Evolutionary conservation across 768 basidiomycete species (phyloP), one percentile per base, ranked within the genome.

Genomic region (Mycena chlorophos): DNA sequence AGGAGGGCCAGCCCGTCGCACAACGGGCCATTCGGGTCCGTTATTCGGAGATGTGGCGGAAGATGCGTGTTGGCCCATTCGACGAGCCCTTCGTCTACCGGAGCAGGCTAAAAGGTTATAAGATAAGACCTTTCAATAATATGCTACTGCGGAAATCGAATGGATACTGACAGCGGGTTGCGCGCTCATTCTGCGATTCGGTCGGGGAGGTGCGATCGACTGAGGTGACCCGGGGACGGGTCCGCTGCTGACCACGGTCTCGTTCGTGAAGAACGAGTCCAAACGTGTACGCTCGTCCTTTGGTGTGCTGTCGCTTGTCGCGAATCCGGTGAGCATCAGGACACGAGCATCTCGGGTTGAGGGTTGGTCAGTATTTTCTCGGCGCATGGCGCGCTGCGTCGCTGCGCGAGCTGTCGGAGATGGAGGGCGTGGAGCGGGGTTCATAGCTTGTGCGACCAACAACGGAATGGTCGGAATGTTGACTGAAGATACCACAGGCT

Each of bases 391-490:
- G 39, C 87, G 85, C 69, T 98, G 95, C 0, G 89, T 92, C 1
- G 94, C 93, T 19, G 84, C 92, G 16, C 93, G 86, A 14, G 89
- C 87, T 0, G 84, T 79, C 0, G 97, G 97, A 0, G 94, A 96
- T 1, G 97, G 96, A 0, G 97, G 97, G 13, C 96, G 83, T 6
- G 95, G 95, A 0, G 91, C 89, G 2, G 96, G 95, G 65, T 91
- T 93, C 94, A 98, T 93, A 2, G 94, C 86, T 73, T 98, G 94
- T 0, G 97, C 97, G 13, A 97, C 91, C 22, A 88, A 84, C 38
- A 99, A 79, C 0, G 96, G 93, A 59, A 98, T 98, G 1, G 96
- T 98, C 1, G 94, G 92, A 49, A 98, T 92, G 65, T 97, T 97
- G 75, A 91, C 92, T 2, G 95, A 97, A 3, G 97, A 98, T 16